Base-by-base conservation (phyloP, 306 rosid species). In the Phaseolus lunatus region DNA sequence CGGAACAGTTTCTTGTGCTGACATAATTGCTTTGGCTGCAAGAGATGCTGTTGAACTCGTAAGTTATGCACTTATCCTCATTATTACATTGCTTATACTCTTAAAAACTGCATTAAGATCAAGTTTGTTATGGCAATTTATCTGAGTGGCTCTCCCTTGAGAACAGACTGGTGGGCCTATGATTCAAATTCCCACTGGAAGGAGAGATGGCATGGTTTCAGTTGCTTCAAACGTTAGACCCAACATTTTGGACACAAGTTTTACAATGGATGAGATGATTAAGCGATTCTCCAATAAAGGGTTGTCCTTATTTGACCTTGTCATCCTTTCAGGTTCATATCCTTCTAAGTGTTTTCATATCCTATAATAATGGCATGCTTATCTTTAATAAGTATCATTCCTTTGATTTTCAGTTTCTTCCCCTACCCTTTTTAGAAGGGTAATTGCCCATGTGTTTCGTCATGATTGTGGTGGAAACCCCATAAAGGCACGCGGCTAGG, bases 21-120 rank as follows among this genome's bases (percentile, higher is more conserved):
- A 92, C 79, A 83, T 92, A 66, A 77, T 92, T 78, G 97, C 85
- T 67, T 76, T 92, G 80, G 97, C 97, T 79, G 96, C 97, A 13
- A 86, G 93, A 86, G 97, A 92, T 82, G 95, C 97, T 2, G 96
- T 92, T 86, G 93, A 83, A 78, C 29, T 83, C 78, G 96, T 90
- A 53, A 84, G 91, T 27, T 15, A 33, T 75, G 67, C 73, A 43
- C 73, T 35, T 15, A 63, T 75, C 67, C 76, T 54, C 73, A 26
- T 61, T n/a, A 29, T 54, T n/a, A 29, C 31, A 29, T 47, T 47
- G 63, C 48, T 29, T 0, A 35, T 56, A 58, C 54, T 70, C 59
- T 47, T 85, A 31, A 26, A 43, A 16, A 44, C 4, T 75, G 11
- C 4, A 66, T 3, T 57, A 9, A 14, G 22, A 71, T 70, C 22